phyloP scores from a whole-genome alignment of 2,329 filamentous ascomycete genomes.

The Trichoderma citrinoviride region DNA sequence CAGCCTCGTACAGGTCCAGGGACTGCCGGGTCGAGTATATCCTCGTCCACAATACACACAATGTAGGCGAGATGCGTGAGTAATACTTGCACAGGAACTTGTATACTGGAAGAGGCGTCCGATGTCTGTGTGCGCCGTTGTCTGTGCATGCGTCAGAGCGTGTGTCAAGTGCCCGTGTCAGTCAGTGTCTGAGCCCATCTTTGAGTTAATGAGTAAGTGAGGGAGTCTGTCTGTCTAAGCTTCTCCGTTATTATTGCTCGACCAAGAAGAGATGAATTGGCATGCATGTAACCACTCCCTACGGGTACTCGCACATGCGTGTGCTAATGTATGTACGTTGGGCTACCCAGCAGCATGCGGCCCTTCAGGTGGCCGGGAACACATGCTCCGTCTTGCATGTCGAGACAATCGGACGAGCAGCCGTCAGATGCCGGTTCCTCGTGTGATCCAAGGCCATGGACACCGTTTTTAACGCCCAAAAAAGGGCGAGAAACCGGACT shows the following conservation, averaged over 20 bases:
- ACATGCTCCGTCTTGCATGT: slow-evolving; percentile 23
- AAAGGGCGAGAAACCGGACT: too few species aligned
- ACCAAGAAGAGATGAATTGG: neutral
- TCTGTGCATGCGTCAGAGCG: neutral
- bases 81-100: neutral
- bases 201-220: too few species aligned
- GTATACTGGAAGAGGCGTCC: neutral
- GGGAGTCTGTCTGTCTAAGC: too few species aligned
- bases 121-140: neutral
- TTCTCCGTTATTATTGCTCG: too few species aligned
- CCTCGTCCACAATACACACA: neutral
- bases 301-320: neutral
- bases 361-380: slow-evolving; percentile 26
- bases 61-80: neutral
- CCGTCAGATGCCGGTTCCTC: slow-evolving; percentile 21
- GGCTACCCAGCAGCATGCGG: neutral
- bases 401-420: neutral
- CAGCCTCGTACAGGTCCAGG: slow-evolving; percentile 23
- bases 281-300: slow-evolving; percentile 6
- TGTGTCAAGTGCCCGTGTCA: neutral
- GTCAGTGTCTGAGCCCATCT: too few species aligned
- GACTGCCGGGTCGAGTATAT: neutral
- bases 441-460: slow-evolving; percentile 9
- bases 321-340: neutral
- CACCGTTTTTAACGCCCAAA: slow-evolving; percentile 1